Conservation (phyloP, 495 filamentous ascomycete species). For the Xylaria castorea region DNA sequence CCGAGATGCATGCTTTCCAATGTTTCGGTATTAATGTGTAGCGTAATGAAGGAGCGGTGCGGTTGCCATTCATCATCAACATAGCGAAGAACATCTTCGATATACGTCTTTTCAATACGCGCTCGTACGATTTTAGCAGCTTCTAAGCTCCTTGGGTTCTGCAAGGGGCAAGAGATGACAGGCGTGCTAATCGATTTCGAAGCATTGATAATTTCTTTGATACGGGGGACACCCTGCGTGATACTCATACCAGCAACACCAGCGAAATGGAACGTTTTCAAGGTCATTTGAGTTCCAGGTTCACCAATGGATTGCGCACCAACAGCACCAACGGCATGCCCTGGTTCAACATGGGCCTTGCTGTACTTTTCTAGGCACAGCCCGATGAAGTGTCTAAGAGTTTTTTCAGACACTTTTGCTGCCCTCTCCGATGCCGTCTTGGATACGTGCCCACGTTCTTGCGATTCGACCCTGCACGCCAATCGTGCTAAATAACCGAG, state of each 20-base stretch:
- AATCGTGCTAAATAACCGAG: conserved; percentile 22
- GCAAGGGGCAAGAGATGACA: conserved; percentile 83
- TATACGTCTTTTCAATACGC: conserved; percentile 86
- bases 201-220: conserved; percentile 99
- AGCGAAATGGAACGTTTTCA: conserved; percentile 99
- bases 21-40: conserved; percentile 78
- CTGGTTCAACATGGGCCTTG: conserved; percentile 87
- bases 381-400: conserved; percentile 76
- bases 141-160: conserved; percentile 69
- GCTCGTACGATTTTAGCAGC: conserved; percentile 88
- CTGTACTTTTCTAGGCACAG: conserved; percentile 88
- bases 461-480: conserved; percentile 48
- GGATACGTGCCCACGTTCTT: conserved; percentile 44
- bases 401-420: conserved; percentile 77
- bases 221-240: conserved; percentile 97
- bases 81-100: conserved; percentile 74
- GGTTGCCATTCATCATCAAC: conserved; percentile 85
- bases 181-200: conserved; percentile 92
- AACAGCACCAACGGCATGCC: conserved; percentile 96
- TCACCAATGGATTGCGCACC: conserved; percentile 98
- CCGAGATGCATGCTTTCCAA: conserved; percentile 81
- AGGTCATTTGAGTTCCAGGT: conserved; percentile 98
- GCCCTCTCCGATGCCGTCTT: conserved; percentile 66
- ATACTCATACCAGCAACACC: conserved; percentile 99
- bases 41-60: conserved; percentile 71